phyloP scores from a whole-genome alignment of 78 protist species.

The Speleostelium caveatum region DNA sequence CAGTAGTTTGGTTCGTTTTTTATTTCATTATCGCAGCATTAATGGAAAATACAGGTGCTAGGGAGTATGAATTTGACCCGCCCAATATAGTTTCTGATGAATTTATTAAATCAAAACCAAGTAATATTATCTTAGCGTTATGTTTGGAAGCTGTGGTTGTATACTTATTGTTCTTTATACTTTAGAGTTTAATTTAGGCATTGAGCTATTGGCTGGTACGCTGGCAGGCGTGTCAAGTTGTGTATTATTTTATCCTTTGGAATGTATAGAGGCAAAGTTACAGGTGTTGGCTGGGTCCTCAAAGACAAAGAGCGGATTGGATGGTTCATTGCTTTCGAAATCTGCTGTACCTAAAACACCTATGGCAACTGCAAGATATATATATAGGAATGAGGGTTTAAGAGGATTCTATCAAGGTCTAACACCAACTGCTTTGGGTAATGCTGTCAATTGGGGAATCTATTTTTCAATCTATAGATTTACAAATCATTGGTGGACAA shows the following conservation, averaged over 20 bases:
- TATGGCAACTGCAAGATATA: conserved; percentile 1
- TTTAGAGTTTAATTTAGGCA: conserved; percentile 46
- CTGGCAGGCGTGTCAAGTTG: conserved; percentile 60
- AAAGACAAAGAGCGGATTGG: neutral
- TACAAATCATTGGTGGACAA: conserved; percentile 45
- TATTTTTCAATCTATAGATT: conserved; percentile 51
- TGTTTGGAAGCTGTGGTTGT: too few relatives aligned
- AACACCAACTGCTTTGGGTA: conserved; percentile 56
- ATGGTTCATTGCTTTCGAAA: neutral
- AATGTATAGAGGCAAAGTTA: conserved; percentile 62
- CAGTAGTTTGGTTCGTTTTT: too few relatives aligned
- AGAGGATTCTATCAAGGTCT: conserved; percentile 62
- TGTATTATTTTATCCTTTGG: conserved; percentile 59
- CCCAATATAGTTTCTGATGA: too few relatives aligned
- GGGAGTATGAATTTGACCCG: too few relatives aligned
- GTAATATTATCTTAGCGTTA: too few relatives aligned
- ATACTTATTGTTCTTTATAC: too few relatives aligned
- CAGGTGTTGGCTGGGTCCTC: conserved; percentile 9
- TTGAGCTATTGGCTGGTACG: conserved; percentile 58
- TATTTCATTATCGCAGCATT: too few relatives aligned
- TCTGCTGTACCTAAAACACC: neutral
- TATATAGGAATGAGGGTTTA: conserved; percentile 30
- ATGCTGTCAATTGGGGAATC: conserved; percentile 77
- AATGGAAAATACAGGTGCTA: too few relatives aligned
- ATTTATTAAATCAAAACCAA: too few relatives aligned